Conservation (phyloP, 306 rosid species). For the Mimosa pudica region DNA sequence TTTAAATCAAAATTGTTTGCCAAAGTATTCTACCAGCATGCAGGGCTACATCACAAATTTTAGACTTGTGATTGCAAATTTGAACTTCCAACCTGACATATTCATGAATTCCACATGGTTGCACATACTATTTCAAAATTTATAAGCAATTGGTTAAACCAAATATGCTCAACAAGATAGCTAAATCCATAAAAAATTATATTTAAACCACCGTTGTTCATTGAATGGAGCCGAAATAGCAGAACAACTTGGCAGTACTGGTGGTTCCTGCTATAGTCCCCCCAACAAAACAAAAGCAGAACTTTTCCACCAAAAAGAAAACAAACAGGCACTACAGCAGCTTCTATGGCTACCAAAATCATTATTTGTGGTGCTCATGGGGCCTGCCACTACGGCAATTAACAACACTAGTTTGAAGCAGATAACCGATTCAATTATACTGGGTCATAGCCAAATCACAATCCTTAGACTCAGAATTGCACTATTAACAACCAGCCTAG, state of each 20-base stretch:
- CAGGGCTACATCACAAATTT: not conserved
- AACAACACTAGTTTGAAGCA: not conserved
- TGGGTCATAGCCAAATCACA: slow-evolving; percentile 4
- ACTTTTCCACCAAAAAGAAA: not conserved
- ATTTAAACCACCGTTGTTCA: not conserved
- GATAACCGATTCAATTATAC: not conserved
- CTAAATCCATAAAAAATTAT: not conserved
- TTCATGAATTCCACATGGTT: not conserved
- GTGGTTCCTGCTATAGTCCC: not conserved
- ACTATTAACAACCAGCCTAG: not conserved
- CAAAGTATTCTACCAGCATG: not conserved
- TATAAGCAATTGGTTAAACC: not conserved
- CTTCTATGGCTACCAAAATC: not conserved
- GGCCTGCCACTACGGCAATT: not conserved
- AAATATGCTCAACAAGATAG: slow-evolving; percentile 8
- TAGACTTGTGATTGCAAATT: not conserved
- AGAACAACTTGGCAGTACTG: not conserved
- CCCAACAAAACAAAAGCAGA: not conserved
- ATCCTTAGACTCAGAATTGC: not conserved
- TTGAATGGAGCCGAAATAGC: not conserved
- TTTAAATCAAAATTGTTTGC: not conserved
- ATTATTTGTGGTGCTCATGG: not conserved
- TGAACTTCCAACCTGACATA: not conserved
- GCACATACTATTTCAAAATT: not conserved
- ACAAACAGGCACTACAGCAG: not conserved